phyloP scores from a whole-genome alignment of 1,284 basidiomycete genomes.

The Cryptococcus hybrid region DNA sequence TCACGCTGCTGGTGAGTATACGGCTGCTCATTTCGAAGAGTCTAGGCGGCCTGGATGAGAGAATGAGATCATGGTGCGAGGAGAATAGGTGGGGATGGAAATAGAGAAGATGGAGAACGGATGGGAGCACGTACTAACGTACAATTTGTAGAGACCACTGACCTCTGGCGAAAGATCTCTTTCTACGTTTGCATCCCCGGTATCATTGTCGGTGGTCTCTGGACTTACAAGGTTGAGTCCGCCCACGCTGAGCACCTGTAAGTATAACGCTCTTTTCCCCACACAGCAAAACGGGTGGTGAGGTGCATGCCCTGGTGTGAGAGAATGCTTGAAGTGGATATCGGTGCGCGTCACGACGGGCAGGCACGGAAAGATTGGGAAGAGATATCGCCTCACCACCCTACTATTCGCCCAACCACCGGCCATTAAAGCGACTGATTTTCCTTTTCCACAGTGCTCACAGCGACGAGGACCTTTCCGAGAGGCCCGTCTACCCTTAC shows the following conservation, averaged over 20 bases:
- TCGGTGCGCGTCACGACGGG: not conserved
- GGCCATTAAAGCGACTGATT: not conserved
- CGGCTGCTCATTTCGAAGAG: not conserved
- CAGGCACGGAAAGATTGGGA: not conserved
- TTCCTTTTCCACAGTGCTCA: slow-evolving; percentile 7
- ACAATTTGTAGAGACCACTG: slow-evolving; percentile 39
- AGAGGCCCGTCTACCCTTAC: slow-evolving; percentile 43
- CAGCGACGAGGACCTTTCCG: slow-evolving; percentile 39
- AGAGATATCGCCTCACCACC: not conserved
- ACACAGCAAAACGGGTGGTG: no score
- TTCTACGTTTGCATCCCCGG: slow-evolving; percentile 47
- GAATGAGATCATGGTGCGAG: not conserved
- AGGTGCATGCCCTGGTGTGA: not conserved
- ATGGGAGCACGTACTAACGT: not conserved
- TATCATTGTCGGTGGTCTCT: slow-evolving; percentile 30
- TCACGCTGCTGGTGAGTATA: slow-evolving; percentile 41
- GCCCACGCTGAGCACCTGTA: slow-evolving; percentile 35
- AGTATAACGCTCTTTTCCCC: not conserved
- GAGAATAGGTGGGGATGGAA: not conserved
- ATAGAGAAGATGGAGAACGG: not conserved
- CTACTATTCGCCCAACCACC: not conserved
- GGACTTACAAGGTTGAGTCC: slow-evolving; percentile 44
- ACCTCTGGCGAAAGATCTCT: slow-evolving; percentile 44
- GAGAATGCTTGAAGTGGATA: not conserved
- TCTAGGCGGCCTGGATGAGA: not conserved